These are phyloP conservation scores for Septoria linicola DNA, from an alignment of 2,329 filamentous ascomycete genomes.

Conservation along the genomic window DNA sequence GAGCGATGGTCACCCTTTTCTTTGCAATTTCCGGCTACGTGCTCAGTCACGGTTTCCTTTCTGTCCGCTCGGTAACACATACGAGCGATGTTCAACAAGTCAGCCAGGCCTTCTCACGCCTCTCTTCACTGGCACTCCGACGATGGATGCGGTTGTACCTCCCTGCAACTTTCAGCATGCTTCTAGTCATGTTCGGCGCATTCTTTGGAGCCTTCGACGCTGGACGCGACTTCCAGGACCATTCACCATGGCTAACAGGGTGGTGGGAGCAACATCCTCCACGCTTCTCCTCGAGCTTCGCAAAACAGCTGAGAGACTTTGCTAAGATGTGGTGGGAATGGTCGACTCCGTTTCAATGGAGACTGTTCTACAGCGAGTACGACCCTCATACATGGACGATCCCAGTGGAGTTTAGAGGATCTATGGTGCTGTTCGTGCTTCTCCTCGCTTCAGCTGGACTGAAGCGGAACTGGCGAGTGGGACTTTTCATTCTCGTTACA, in stretches of 20 bases:
- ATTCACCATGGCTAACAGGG: conserved; percentile 10
- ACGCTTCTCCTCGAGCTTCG: neutral
- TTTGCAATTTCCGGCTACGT: conserved; percentile 24
- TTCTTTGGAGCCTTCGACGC: conserved; percentile 17
- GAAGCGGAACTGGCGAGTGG: conserved; percentile 12
- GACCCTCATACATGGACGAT: conserved; percentile 22
- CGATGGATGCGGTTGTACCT: conserved; percentile 18
- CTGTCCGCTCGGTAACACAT: conserved; percentile 1
- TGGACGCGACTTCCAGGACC: conserved; percentile 9
- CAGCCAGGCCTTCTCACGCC: neutral
- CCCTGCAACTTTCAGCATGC: conserved; percentile 20
- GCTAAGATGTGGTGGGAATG: conserved; percentile 12
- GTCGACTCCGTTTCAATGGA: conserved; percentile 16
- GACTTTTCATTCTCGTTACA: conserved; percentile 4
- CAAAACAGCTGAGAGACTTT: conserved; percentile 8
- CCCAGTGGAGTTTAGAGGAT: conserved; percentile 16
- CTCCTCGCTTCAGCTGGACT: conserved; percentile 16
- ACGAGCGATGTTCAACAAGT: no score
- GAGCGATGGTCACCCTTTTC: conserved; percentile 24
- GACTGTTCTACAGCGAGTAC: conserved; percentile 10
- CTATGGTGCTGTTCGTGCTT: conserved; percentile 19
- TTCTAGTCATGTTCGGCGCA: conserved; percentile 13
- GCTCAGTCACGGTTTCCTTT: conserved; percentile 16
- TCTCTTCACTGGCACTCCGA: conserved; percentile 14
- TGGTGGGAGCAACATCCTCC: conserved; percentile 22